A percentile compares a stretch with the other conserved stretches of the same genome.
Evolutionary conservation across 257 asterid genomes (phyloP).

Genomic region (Striga asiatica): DNA sequence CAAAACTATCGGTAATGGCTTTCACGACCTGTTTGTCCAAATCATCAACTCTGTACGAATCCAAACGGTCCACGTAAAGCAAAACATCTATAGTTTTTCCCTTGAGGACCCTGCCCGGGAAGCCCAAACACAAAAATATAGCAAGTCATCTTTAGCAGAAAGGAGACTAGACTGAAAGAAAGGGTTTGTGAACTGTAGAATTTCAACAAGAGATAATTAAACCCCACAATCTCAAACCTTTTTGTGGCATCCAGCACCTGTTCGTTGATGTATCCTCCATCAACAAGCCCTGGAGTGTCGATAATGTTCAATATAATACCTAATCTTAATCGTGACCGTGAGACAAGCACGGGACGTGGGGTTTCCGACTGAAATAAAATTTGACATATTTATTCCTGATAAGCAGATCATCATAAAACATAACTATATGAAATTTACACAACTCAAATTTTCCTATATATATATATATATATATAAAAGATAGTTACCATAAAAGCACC

Average conservation of each 20-base stretch:
- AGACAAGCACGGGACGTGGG: constrained; percentile 91
- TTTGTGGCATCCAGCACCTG: constrained; percentile 74
- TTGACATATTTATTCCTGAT: background rate
- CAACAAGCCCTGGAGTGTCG: constrained; percentile 95
- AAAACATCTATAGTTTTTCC: constrained; percentile 85
- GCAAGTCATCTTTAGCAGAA: background rate
- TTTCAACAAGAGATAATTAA: no score
- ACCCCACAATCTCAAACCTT: constrained; percentile 31
- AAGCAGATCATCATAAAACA: no score
- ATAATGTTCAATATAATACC: constrained; percentile 82
- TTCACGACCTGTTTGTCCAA: constrained; percentile 80
- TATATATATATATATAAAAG: no score
- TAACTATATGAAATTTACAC: no score
- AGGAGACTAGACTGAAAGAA: background rate
- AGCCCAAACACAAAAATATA: constrained; percentile 19
- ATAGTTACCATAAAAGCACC: constrained; percentile 99
- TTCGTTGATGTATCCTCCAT: constrained; percentile 84
- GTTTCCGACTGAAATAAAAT: constrained; percentile 65
- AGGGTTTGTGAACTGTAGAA: background rate
- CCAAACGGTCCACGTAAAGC: constrained; percentile 97
- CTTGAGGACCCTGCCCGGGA: constrained; percentile 68
- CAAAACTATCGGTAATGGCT: constrained; percentile 80
- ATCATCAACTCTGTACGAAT: constrained; percentile 90
- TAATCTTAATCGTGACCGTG: constrained; percentile 78
- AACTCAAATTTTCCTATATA: no score